A percentile compares a stretch with the other conserved stretches of the same genome.
Evolutionary conservation across 2,329 filamentous ascomycete genomes (phyloP).

Genomic region (Alternaria alternata): DNA sequence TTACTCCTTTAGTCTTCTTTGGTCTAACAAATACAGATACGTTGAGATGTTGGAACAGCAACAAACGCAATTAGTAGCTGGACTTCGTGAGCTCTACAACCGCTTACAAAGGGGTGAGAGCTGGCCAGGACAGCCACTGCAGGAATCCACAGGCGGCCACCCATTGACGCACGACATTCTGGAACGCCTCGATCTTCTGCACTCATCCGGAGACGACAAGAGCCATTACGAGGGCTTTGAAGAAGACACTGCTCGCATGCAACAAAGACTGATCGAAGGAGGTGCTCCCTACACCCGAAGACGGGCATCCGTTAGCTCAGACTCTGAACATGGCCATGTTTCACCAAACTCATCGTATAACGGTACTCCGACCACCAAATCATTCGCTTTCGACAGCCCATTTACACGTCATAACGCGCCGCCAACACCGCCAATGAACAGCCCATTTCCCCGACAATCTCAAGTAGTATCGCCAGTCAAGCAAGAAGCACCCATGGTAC

Average conservation of each 20-base stretch:
- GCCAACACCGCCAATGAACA: conserved; percentile 51
- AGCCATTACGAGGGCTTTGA: conserved; percentile 63
- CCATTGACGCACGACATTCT: conserved; percentile 71
- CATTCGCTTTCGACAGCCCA: conserved; percentile 40
- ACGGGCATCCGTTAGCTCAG: conserved; percentile 64
- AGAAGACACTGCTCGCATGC: conserved; percentile 64
- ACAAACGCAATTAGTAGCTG: conserved; percentile 68
- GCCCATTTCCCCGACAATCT: conserved; percentile 47
- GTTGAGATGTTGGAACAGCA: conserved; percentile 74
- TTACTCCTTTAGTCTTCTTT: not conserved
- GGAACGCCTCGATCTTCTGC: conserved; percentile 65
- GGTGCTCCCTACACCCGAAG: conserved; percentile 62
- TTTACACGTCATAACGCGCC: conserved; percentile 47
- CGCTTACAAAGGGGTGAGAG: conserved; percentile 60
- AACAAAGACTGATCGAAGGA: conserved; percentile 62
- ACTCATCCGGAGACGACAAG: conserved; percentile 58
- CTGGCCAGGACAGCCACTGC: conserved; percentile 64
- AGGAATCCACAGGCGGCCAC: conserved; percentile 61
- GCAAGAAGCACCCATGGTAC: conserved; percentile 41
- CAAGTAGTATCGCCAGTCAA: conserved; percentile 42
- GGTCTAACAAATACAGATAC: conserved; percentile 55
- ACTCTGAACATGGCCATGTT: conserved; percentile 63
- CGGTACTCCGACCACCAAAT: conserved; percentile 49
- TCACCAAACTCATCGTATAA: conserved; percentile 48
- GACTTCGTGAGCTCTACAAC: conserved; percentile 68